Conservation (phyloP, 352 stramenopile species). For the Phytophthora podocarpi region DNA sequence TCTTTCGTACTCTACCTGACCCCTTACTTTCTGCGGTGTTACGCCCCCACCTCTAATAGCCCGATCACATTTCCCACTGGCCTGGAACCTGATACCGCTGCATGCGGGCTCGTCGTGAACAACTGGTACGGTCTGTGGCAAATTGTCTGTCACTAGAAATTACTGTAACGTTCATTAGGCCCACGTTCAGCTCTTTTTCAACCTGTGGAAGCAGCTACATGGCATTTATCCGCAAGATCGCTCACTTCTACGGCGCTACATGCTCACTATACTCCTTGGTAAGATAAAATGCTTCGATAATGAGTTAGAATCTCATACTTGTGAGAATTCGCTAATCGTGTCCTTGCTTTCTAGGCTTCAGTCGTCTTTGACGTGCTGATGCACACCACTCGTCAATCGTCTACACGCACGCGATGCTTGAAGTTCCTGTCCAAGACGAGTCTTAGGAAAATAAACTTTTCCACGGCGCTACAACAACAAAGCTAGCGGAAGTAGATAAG, state of each 20-base stretch:
- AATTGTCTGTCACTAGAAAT: background rate
- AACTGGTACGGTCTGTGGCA: conserved; percentile 28
- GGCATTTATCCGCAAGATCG: conserved; percentile 36
- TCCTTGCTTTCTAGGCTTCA: background rate
- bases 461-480: too few relatives aligned
- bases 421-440: background rate
- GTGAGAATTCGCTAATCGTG: background rate
- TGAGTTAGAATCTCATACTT: background rate
- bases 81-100: background rate
- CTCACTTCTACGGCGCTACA: conserved; percentile 31
- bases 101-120: conserved; percentile 21
- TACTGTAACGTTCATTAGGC: too few relatives aligned
- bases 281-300: background rate
- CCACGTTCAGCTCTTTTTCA: too few relatives aligned
- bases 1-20: background rate
- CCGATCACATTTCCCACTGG: conserved; percentile 8
- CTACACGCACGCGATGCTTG: background rate
- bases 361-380: background rate
- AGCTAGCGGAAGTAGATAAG: too few relatives aligned
- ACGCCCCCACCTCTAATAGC: background rate
- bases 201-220: conserved; percentile 27
- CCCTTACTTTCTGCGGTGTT: background rate
- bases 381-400: background rate
- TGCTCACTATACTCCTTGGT: conserved; percentile 22
- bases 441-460: too few relatives aligned